phyloP scores from a whole-genome alignment of 345 rosid species.

The Salix arbutifolia region DNA sequence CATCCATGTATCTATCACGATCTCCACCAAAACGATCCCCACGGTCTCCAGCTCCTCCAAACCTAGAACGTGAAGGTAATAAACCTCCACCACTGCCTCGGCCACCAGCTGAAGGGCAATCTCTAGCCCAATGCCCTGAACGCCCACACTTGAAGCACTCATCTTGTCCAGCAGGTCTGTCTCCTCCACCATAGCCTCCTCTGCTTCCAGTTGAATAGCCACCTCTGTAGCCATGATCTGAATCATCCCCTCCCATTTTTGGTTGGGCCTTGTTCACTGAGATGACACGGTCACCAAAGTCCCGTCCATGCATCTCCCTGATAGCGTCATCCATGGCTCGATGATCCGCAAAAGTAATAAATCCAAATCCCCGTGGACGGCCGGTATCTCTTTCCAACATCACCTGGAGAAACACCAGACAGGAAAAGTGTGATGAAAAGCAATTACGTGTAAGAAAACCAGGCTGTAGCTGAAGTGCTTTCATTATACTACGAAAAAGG shows the following conservation, averaged over 20 bases:
- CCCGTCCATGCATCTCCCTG: conserved; percentile 93
- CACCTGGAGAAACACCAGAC: conserved; percentile 49
- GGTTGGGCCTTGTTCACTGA: conserved; percentile 99
- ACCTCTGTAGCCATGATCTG: conserved; percentile 73
- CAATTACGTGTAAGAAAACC: conserved; percentile 15
- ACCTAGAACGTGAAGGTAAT: conserved; percentile 70
- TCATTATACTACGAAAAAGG: not conserved
- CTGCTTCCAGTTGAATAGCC: conserved; percentile 70
- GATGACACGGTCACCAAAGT: conserved; percentile 77
- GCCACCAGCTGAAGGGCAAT: conserved; percentile 85
- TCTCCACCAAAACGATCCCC: conserved; percentile 73
- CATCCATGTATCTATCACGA: conserved; percentile 86
- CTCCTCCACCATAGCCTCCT: conserved; percentile 64
- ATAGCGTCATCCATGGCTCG: conserved; percentile 96
- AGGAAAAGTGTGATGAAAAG: conserved; percentile 21
- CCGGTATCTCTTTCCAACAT: conserved; percentile 96
- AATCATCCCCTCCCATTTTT: conserved; percentile 68
- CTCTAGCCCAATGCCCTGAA: conserved; percentile 96
- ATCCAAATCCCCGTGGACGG: conserved; percentile 96
- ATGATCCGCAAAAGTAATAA: conserved; percentile 85
- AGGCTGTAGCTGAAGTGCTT: conserved; percentile 17
- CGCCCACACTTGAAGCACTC: conserved; percentile 98
- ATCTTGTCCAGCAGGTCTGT: conserved; percentile 72
- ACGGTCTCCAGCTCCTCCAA: conserved; percentile 64
- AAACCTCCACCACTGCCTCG: conserved; percentile 69